Evolutionary conservation across 1,284 basidiomycete genomes (phyloP), one percentile per base, ranked within the genome.

Genomic region (Chalciporus sp.): DNA sequence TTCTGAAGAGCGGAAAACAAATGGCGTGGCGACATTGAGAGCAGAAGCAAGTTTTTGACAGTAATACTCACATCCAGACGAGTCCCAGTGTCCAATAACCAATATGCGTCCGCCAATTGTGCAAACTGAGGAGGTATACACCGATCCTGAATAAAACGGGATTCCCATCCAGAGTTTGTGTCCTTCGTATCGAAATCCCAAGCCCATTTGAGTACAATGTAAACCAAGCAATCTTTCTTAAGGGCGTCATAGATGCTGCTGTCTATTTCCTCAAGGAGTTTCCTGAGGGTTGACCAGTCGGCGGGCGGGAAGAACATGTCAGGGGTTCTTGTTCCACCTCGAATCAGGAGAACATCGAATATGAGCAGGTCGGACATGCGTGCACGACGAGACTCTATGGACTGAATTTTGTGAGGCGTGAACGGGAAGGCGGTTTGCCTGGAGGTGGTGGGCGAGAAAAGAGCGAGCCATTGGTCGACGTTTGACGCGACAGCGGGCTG

Each of bases 221-320:
- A 92, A 1, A 90, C 72, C 33, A 92, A 72, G 58, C 86, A 89
- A 57, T 90, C 84, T 68, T 85, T 85, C 76, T 92, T 92, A 53
- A 92, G 76, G 28, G 71, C 66, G 67, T 93, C 90, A 61, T 88
- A 93, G 5, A 72, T 67, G 1, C 82, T 86, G 29, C 71, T 60
- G 49, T 80, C 76, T 58, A 92, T 88, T 19, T 80, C 81, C 19
- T 79, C 72, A 41, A 92, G 71, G 6, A 92, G 76, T 9, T 71
- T 73, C 50, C 76, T 66, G 20, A 92, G 78, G 3, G 75, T 68
- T 10, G 71, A 69, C 35, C 75, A 70, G 68, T 84, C 80, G n/a
- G 68, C 63, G 1, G 90, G 90, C 14, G 90, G 90, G 64, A 87
- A 92, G 5, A 88, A 70, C 9, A 76, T 68, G 58, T 81, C 76